phyloP scores from a whole-genome alignment of 2,329 filamentous ascomycete species.

The Curvularia eragrostidis region DNA sequence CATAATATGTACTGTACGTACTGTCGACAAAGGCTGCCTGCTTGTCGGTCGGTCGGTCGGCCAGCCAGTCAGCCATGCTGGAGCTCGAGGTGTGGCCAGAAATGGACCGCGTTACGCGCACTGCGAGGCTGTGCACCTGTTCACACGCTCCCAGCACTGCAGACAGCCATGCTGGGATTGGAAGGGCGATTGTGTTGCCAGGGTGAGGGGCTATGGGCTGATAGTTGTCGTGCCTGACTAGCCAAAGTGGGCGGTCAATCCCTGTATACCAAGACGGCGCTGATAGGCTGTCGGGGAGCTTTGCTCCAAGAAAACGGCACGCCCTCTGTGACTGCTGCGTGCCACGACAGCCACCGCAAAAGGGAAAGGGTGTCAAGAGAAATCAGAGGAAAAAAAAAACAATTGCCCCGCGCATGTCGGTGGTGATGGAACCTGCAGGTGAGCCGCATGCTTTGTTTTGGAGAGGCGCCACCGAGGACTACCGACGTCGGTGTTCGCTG shows the following conservation, averaged over 20 bases:
- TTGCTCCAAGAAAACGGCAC: neutral
- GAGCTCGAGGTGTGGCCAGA: neutral
- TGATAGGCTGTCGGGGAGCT: slow-evolving; percentile 9
- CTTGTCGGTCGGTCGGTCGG: too few species aligned
- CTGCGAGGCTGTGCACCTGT: slow-evolving; percentile 3
- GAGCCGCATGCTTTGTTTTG: slow-evolving; percentile 7
- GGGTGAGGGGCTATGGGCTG: slow-evolving; percentile 6
- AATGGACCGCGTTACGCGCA: neutral
- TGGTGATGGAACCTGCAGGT: neutral
- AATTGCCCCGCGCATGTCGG: neutral
- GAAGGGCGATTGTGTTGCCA: slow-evolving; percentile 4
- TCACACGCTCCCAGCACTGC: neutral
- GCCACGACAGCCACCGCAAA: neutral
- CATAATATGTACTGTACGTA: too few species aligned
- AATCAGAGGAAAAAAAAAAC: neutral
- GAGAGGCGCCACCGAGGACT: neutral
- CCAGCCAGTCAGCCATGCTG: neutral
- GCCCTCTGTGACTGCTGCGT: neutral
- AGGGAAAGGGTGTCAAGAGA: neutral
- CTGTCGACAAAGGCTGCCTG: too few species aligned
- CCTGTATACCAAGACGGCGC: slow-evolving; percentile 13
- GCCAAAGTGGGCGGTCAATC: slow-evolving; percentile 6
- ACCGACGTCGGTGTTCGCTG: slow-evolving; percentile 1
- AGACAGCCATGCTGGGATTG: too few species aligned
- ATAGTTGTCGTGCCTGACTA: slow-evolving; percentile 14